Evolutionary conservation across 2,329 filamentous ascomycete species (phyloP), one percentile per base, ranked within the genome.

Genomic region (Talaromyces pinophilus): DNA sequence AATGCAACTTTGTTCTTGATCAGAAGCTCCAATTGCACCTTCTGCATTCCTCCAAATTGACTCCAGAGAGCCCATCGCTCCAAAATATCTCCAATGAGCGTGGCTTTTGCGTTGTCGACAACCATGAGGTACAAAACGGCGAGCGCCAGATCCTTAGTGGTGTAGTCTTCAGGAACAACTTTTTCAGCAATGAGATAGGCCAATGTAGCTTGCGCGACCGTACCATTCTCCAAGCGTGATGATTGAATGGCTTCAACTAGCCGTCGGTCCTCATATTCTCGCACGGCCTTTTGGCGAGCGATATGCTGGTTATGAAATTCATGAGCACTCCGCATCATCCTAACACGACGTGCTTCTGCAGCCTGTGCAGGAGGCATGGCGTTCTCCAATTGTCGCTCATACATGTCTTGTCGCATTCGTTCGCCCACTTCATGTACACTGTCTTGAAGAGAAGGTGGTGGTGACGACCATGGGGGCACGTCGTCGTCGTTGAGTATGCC

Each of bases 111-210:
- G 7, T 38, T 59, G 25, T 75, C 73, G 3, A 75, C 65, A 10
- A 74, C 69, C 65, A 75, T 70, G 8, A 75, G 67, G 65, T 74
- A 75, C 52, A 74, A 66, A 2, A 72, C 70, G 4, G 73, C 72
- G 40, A 71, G 68, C 10, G 68, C 73, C 2, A 73, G 40, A 15
- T 73, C 67, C 7, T 65, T 59, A 19, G 71, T 60, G 2, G 68
- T 69, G 64, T 72, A 75, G 25, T 71, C 65, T 30, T 61, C 67
- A 15, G 72, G 72, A n/a, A 75, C 65, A 38, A 71, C 65, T 15
- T 70, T 70, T 46, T 69, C 52, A 10, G 68, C 64, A 10, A 73
- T 67, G 44, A 75, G 67, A 68, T 72, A 75, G 1, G 67, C 62
- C 50, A 75, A 60, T 61, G 71, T 73, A 17, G 70, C 70, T 40